Evolutionary conservation across 2,329 filamentous ascomycete species (phyloP).

Genomic region (Colletotrichum sp.): DNA sequence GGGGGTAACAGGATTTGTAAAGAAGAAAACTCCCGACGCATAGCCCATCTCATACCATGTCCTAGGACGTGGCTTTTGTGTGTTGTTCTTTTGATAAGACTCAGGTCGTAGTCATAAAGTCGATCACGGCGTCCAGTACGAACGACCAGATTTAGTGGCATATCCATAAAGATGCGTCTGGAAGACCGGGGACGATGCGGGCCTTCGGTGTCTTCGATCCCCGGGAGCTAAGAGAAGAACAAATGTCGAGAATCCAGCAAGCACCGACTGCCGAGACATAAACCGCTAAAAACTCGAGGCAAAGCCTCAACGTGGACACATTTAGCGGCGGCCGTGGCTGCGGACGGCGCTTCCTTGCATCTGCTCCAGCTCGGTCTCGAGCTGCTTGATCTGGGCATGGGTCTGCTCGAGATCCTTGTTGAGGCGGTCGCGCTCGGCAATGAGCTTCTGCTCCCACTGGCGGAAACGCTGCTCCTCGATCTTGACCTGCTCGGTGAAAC

Average conservation of each 20-base stretch:
- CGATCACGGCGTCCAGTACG: not conserved
- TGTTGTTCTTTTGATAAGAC: not conserved
- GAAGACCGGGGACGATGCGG: not conserved
- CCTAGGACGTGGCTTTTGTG: not conserved
- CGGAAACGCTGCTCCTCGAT: slow-evolving; percentile 99
- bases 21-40: slow-evolving; percentile 16
- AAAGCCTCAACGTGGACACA: not conserved
- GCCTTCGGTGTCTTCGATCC: not conserved
- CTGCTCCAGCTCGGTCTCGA: slow-evolving; percentile 89
- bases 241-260: slow-evolving; percentile 24
- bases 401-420: slow-evolving; percentile 99
- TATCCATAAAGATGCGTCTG: slow-evolving; percentile 6
- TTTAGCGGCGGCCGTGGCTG: slow-evolving; percentile 90
- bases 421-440: slow-evolving; percentile 95
- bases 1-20: slow-evolving; percentile 21
- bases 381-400: slow-evolving; percentile 90
- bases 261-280: slow-evolving; percentile 27
- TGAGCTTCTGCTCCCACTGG: slow-evolving; percentile 99
- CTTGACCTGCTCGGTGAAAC: slow-evolving; percentile 99
- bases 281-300: slow-evolving; percentile 14
- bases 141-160: slow-evolving; percentile 1
- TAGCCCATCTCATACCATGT: slow-evolving; percentile 1
- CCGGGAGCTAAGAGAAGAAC: slow-evolving; percentile 8
- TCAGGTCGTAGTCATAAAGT: not conserved
- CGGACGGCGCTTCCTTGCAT: slow-evolving; percentile 91